Conservation (phyloP, 768 basidiomycete genomes). For the Pilatotrama ljubarskyi region DNA sequence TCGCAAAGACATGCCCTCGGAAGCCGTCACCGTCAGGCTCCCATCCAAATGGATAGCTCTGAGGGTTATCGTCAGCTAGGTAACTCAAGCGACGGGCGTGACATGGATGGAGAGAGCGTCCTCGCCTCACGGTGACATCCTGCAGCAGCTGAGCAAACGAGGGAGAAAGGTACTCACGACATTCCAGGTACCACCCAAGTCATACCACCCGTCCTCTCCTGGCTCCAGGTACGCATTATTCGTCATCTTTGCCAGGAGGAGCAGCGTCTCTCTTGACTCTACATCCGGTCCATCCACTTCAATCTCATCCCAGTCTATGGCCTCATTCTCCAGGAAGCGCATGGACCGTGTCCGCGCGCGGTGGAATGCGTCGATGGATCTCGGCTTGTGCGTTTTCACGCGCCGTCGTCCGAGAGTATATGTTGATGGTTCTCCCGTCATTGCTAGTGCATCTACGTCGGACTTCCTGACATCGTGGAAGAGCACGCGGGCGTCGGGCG, state of each 20-base stretch:
- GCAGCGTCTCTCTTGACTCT: constrained; percentile 70
- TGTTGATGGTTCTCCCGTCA: constrained; percentile 25
- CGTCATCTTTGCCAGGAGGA: constrained; percentile 91
- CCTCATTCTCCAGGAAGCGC: constrained; percentile 38
- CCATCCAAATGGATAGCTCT: constrained; percentile 91
- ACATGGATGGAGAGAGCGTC: no score
- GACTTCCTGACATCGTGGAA: constrained; percentile 51
- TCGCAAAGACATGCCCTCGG: constrained; percentile 89
- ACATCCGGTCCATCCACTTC: constrained; percentile 77
- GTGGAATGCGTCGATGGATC: constrained; percentile 42
- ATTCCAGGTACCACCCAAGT: constrained; percentile 66
- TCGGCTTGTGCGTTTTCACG: constrained; percentile 47
- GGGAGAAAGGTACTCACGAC: constrained; percentile 36
- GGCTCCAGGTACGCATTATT: constrained; percentile 83
- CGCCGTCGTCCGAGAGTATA: constrained; percentile 43
- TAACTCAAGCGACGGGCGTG: no score
- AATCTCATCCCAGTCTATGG: constrained; percentile 70
- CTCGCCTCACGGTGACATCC: background rate
- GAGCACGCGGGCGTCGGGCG: constrained; percentile 55
- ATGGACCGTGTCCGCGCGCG: constrained; percentile 38
- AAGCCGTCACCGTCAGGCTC: constrained; percentile 85
- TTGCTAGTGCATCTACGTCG: background rate
- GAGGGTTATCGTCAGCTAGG: background rate
- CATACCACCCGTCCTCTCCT: constrained; percentile 73
- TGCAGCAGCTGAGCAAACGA: background rate